Base-by-base conservation (phyloP, 176 grass and related monocot species). In the Ananas comosus region DNA sequence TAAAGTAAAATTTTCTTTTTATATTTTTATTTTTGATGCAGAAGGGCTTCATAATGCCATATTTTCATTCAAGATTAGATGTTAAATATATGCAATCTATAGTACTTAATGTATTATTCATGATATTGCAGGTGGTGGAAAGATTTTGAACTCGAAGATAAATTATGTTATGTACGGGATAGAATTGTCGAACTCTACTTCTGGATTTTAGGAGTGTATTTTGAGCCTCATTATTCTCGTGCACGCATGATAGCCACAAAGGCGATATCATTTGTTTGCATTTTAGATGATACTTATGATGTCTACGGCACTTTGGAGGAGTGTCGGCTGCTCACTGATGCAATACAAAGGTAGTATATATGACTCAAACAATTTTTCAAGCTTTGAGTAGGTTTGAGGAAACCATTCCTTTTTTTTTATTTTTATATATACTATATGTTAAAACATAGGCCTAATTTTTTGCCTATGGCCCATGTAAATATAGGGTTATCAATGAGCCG, bases 281-380 rank as follows among this genome's bases (percentile, higher is more conserved):
- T 85, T 25, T 13, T 85, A 68, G 82, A 89, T 79, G 86, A 89
- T 66, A 82, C 78, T 54, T 89, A 72, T 2, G 82, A 89, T 64
- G 53, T 52, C 6, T 71, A 67, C 73, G 82, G 65, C 9, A 89
- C 79, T 51, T 79, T 79, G 48, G 75, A 85, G 53, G 86, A 91
- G 22, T 73, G 76, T 16, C 42, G 52, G 17, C 18, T 64, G 12
- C 68, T 90, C 10, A 74, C 74, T 48, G 51, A 65, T 13, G 81
- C 81, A 14, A 81, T 84, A 49, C 53, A 84, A 63, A 84, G 81
- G 86, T 89, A 42, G 19, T 13, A 14, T 8, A 14, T 48, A 42
- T 7, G 4, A 42, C 33, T 42, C 33, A 0, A 42, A 42, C 6
- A 42, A 7, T 42, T 42, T 42, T 42, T 42, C 33, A 42, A 42